Evolutionary conservation across 768 basidiomycete genomes (phyloP), one percentile per base, ranked within the genome.

Genomic region (Trametes meyenii): DNA sequence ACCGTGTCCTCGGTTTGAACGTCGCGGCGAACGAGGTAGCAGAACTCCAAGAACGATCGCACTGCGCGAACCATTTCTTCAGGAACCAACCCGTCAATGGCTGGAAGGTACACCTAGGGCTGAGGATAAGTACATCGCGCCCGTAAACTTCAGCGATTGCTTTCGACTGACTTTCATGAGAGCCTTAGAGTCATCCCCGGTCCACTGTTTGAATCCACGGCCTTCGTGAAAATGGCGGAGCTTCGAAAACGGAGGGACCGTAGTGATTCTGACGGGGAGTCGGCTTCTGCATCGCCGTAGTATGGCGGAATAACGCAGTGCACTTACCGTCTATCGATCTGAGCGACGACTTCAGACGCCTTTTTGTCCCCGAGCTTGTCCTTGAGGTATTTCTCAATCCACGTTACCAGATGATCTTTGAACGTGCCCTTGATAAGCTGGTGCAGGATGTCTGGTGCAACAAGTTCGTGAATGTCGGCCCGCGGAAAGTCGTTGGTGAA

Each of bases 401-500:
- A 70, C 0, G 14, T 36, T 10, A 68, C 65, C 0, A 70, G 51
- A 46, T 70, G 69, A 43, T 69, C 68, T 50, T 69, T 69, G 60
- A n/a, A n/a, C n/a, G n/a, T n/a, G n/a, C n/a, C n/a, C n/a, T n/a
- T n/a, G n/a, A n/a, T n/a, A n/a, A n/a, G 64, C 67, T 69, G 68
- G 40, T 69, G 64, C 1, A 69, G 53, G 3, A 69, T 42, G 35
- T 69, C 65, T 11, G 40, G 35, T 1, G 68, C 10, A 2, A 69
- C 16, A 13, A 70, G 59, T 42, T 68, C 61, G 44, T 68, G 48
- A 16, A 70, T 70, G 42, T 70, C 65, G 29, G 49, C 17, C 62
- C 67, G 48, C 0, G 69, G 69, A 45, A 70, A 70, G 13, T 64
- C 39, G 10, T 44, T 33, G 3, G 66, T 69, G 44, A 63, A 69